These are phyloP conservation scores for Deuterostichococcus epilithicus DNA, from an alignment of 139 green algal genomes.

Conservation along the genomic window DNA sequence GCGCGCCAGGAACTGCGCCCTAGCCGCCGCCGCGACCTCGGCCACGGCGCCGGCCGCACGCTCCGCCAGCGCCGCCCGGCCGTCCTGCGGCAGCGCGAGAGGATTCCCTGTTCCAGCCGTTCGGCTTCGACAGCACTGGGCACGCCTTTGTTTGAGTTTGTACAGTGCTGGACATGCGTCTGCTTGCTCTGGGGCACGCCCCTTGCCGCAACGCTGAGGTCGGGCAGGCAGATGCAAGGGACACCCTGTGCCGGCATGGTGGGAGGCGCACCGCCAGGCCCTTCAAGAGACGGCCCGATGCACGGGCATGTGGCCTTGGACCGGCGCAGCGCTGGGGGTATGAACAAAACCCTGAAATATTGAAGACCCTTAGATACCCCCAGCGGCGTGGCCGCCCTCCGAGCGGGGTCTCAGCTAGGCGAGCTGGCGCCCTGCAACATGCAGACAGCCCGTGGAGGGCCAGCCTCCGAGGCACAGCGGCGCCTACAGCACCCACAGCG, in stretches of 20 bases:
- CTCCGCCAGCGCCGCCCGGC: conserved; percentile 35
- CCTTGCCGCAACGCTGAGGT: too few relatives aligned
- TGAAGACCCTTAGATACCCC: too few relatives aligned
- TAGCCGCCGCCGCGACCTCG: conserved; percentile 22
- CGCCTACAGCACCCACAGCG: not conserved
- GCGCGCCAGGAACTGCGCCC: conserved; percentile 50
- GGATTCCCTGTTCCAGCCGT: not conserved
- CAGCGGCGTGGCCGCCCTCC: too few relatives aligned
- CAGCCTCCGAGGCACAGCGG: not conserved
- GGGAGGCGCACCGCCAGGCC: too few relatives aligned
- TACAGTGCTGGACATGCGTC: not conserved
- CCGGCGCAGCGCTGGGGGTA: not conserved
- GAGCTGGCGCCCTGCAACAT: too few relatives aligned
- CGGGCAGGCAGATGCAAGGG: too few relatives aligned
- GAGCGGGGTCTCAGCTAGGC: too few relatives aligned
- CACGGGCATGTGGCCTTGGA: too few relatives aligned
- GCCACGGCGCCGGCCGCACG: conserved; percentile 14
- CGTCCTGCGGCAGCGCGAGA: conserved; percentile 29
- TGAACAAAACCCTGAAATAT: too few relatives aligned
- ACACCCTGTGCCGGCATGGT: not conserved
- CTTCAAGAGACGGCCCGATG: too few relatives aligned
- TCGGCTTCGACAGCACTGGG: not conserved
- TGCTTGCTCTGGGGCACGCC: not conserved
- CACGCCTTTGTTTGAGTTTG: not conserved
- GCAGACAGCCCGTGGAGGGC: not conserved